phyloP scores from a whole-genome alignment of 345 rosid genomes.

The Salix udensis region DNA sequence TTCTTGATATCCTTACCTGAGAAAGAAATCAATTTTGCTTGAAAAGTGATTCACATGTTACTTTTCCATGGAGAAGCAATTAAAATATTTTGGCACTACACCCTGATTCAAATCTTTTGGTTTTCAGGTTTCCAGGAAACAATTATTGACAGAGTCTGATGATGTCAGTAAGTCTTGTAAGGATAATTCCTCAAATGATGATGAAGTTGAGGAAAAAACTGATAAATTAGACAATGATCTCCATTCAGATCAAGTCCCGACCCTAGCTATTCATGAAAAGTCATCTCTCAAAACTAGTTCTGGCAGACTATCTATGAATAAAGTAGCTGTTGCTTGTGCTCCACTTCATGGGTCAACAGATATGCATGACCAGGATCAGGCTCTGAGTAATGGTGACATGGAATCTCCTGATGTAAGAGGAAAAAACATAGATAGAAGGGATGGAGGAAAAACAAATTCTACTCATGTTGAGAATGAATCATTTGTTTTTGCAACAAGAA shows the following conservation, averaged over 20 bases:
- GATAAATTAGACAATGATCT: constrained; percentile 56
- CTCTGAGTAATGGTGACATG: constrained; percentile 38
- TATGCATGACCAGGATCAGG: constrained; percentile 40
- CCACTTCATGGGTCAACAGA: constrained; percentile 30
- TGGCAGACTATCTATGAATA: constrained; percentile 31
- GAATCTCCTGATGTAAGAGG: constrained; percentile 47
- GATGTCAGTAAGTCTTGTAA: constrained; percentile 42
- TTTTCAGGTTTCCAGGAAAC: constrained; percentile 49
- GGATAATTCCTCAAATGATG: constrained; percentile 40
- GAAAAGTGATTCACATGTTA: constrained; percentile 1
- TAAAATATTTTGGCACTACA: constrained; percentile 2
- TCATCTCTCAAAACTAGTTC: constrained; percentile 44
- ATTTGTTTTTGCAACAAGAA: constrained; percentile 48
- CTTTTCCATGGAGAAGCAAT: not conserved
- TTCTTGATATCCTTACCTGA: not conserved
- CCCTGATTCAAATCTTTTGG: constrained; percentile 10
- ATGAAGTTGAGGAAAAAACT: constrained; percentile 41
- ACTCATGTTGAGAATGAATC: constrained; percentile 44
- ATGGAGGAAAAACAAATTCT: constrained; percentile 46
- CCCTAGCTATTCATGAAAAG: constrained; percentile 60
- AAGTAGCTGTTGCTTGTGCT: constrained; percentile 33
- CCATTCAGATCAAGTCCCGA: constrained; percentile 76
- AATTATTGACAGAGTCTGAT: constrained; percentile 38
- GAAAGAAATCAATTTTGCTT: not conserved
- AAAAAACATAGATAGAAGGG: constrained; percentile 36